A percentile compares a stretch with the other conserved stretches of the same genome.
phyloP scores from a whole-genome alignment of 2,329 filamentous ascomycete genomes.

The Lachnellula occidentalis region DNA sequence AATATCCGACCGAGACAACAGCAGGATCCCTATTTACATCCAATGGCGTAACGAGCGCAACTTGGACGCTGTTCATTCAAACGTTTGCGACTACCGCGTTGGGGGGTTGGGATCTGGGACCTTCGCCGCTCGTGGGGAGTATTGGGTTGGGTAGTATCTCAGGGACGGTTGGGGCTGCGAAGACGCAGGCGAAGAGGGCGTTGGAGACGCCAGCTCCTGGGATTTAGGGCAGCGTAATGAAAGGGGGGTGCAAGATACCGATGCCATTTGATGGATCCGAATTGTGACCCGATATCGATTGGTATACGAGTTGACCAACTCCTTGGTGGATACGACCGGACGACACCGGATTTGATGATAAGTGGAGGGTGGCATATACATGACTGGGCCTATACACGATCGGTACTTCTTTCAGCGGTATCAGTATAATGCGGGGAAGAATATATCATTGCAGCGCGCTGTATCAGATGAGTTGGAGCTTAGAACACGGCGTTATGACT shows the following conservation, averaged over 20 bases:
- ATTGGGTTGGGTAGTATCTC: constrained; percentile 26
- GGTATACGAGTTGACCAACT: no score
- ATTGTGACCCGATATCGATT: no score
- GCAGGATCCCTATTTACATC: constrained; percentile 17
- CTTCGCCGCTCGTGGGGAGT: constrained; percentile 20
- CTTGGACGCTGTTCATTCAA: constrained; percentile 21
- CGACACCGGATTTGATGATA: neutral
- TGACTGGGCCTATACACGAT: neutral
- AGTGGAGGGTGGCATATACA: neutral
- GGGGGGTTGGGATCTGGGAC: constrained; percentile 25
- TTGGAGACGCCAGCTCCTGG: constrained; percentile 3
- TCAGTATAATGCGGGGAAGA: neutral
- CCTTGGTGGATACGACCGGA: no score
- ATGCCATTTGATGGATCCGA: no score
- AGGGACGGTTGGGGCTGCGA: constrained; percentile 7
- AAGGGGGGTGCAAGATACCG: no score
- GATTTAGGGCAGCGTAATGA: neutral
- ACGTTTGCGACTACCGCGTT: constrained; percentile 28
- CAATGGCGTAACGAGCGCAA: constrained; percentile 15
- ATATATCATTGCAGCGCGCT: neutral
- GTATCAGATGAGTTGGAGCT: neutral
- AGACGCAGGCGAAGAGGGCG: constrained; percentile 7
- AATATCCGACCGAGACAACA: constrained; percentile 14
- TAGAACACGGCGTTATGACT: neutral
- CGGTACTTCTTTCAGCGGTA: neutral